Base-by-base conservation (phyloP, 2,329 filamentous ascomycete species). In the Bipolaris victoriae region DNA sequence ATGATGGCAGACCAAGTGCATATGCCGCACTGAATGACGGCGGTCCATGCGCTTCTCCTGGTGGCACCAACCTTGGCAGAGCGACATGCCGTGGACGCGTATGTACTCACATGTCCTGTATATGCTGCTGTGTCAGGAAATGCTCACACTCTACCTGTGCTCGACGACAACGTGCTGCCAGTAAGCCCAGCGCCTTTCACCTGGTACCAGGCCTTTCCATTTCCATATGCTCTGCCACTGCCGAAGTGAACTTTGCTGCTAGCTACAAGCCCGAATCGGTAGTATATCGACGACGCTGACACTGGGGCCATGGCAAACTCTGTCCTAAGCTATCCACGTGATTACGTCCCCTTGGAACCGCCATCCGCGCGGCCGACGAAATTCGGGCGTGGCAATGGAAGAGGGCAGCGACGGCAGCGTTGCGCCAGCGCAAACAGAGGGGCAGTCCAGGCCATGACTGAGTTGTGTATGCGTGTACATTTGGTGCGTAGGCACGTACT, bases 61-160 rank as follows among this genome's bases (percentile, higher is more conserved):
- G 22, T 22, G 9, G 10, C 22, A 24, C 40, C 40, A 43, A 1
- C 6, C 40, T 43, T 43, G 40, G 40, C 40, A n/a, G 1, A n/a
- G 40, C 22, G 22, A n/a, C 22, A 26, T 39, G 36, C 10, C 15
- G 20, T 43, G 22, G 22, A 26, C 40, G 40, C 40, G 40, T n/a
- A 31, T 31, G 29, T 31, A 31, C 29, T 31, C 13, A 13, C 29
- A 31, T 31, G 10, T 31, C 10, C 29, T 31, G 29, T 31, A 5
- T 31, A 13, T 31, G 29, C 29, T 31, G 10, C 5, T 13, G 3
- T 39, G 43, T 52, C 61, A 55, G 61, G 41, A 31, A 40, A 49
- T 33, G 44, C n/a, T 26, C 13, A 18, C 46, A 47, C 57, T 35
- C 37, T 60, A 59, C 18, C 35, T 67, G 64, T 67, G 67, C 65